These are phyloP conservation scores for Stylosanthes scabra DNA, from an alignment of 331 rosid genomes.

Conservation along the genomic window DNA sequence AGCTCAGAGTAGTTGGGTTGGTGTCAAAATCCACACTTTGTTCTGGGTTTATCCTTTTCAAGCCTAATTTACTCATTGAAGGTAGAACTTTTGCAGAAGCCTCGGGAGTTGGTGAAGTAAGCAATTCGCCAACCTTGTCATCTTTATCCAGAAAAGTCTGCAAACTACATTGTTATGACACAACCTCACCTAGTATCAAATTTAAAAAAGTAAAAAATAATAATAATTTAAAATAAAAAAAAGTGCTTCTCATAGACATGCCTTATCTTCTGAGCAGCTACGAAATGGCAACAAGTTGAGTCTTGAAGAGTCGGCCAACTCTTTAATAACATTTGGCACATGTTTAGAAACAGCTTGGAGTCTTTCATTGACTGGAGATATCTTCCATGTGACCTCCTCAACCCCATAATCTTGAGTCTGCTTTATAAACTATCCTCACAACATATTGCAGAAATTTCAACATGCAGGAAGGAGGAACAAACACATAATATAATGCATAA, in stretches of 20 bases:
- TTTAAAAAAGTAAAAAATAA: too few species aligned
- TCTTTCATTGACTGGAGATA: slow-evolving; percentile 88
- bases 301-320: slow-evolving; percentile 81
- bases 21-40: slow-evolving; percentile 41
- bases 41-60: slow-evolving; percentile 59
- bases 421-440: slow-evolving; percentile 71
- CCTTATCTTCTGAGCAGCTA: slow-evolving; percentile 67
- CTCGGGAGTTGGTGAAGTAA: slow-evolving; percentile 48
- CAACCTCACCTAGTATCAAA: slow-evolving; percentile 25
- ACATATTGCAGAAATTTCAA: slow-evolving; percentile 13
- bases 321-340: slow-evolving; percentile 69
- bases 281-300: slow-evolving; percentile 56
- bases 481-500: slow-evolving; percentile 9
- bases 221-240: too few species aligned
- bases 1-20: slow-evolving; percentile 38
- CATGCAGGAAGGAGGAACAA: not conserved
- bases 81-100: slow-evolving; percentile 50
- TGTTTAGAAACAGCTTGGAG: slow-evolving; percentile 81
- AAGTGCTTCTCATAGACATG: slow-evolving; percentile 25
- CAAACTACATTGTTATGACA: slow-evolving; percentile 37
- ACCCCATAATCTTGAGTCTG: slow-evolving; percentile 91
- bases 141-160: slow-evolving; percentile 57
- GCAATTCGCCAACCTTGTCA: slow-evolving; percentile 57
- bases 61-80: slow-evolving; percentile 52
- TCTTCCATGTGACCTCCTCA: slow-evolving; percentile 94